Evolutionary conservation across 2,329 filamentous ascomycete genomes (phyloP).

Genomic region (Pestalotiopsis sp.): DNA sequence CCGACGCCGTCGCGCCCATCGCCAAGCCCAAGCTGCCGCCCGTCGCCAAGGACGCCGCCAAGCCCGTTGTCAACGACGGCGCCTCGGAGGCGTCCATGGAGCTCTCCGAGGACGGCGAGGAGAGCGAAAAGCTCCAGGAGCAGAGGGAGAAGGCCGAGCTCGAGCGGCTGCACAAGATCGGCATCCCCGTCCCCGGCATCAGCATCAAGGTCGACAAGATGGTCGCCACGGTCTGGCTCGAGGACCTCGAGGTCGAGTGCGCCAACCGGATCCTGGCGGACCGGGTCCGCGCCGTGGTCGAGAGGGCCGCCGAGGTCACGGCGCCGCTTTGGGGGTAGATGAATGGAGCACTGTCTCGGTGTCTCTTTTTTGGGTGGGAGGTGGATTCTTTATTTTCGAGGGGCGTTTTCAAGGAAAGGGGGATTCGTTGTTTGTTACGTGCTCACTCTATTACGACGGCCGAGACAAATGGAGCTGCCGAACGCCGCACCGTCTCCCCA

Average conservation of each 20-base stretch:
- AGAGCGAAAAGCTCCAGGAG: constrained; percentile 49
- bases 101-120: constrained; percentile 38
- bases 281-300: constrained; percentile 85
- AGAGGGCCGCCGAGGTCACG: constrained; percentile 85
- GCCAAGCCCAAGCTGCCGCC: constrained; percentile 60
- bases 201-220: constrained; percentile 87
- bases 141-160: constrained; percentile 69
- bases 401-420: too few relatives aligned
- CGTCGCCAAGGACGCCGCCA: constrained; percentile 31
- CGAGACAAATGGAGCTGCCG: too few relatives aligned
- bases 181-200: constrained; percentile 89
- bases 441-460: too few relatives aligned
- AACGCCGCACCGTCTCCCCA: too few relatives aligned
- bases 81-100: constrained; percentile 40
- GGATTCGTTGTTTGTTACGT: too few relatives aligned
- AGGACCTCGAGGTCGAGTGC: constrained; percentile 89
- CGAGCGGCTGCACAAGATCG: constrained; percentile 77
- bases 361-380: too few relatives aligned
- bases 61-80: constrained; percentile 32
- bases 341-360: not conserved
- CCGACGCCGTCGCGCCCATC: constrained; percentile 79
- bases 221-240: constrained; percentile 87
- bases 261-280: constrained; percentile 77
- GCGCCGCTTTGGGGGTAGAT: constrained; percentile 69
- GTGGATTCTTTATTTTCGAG: too few relatives aligned